phyloP scores from a whole-genome alignment of 345 rosid genomes.

The Hibiscus mutabilis region DNA sequence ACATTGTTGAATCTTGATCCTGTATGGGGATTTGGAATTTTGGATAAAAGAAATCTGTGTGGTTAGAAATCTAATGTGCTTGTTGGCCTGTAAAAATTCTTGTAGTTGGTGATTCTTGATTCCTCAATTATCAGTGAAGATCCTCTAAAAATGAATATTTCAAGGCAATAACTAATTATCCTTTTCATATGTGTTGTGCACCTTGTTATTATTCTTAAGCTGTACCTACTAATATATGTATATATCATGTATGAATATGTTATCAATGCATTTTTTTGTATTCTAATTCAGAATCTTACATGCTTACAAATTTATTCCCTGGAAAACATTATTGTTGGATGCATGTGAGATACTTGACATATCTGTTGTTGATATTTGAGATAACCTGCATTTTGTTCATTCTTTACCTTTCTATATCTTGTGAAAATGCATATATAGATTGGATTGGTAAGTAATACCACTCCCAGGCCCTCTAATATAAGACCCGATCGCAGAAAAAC shows the following conservation, averaged over 20 bases:
- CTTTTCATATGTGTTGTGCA: not conserved
- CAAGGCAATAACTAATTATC: not conserved
- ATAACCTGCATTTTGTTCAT: not conserved
- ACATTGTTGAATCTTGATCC: not conserved
- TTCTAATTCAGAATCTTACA: not conserved
- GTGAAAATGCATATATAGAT: too few relatives aligned
- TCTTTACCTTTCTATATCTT: constrained; percentile 17
- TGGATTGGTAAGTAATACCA: too few relatives aligned
- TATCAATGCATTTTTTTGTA: not conserved
- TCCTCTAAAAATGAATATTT: not conserved
- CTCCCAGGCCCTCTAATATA: too few relatives aligned
- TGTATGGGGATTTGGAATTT: too few relatives aligned
- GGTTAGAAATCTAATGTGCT: not conserved
- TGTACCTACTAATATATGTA: not conserved
- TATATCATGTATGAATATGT: not conserved
- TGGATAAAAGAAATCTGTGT: too few relatives aligned
- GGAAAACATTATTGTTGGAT: not conserved
- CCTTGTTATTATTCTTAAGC: not conserved
- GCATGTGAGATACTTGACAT: not conserved
- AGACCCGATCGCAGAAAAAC: too few relatives aligned
- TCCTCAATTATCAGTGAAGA: not conserved
- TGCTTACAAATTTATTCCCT: not conserved
- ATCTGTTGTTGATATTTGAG: not conserved
- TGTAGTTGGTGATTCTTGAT: not conserved
- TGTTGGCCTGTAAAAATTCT: not conserved